A percentile compares a stretch with the other conserved stretches of the same genome.
Conservation (phyloP, 495 filamentous ascomycete genomes). For the Penicillium maclennaniae region DNA sequence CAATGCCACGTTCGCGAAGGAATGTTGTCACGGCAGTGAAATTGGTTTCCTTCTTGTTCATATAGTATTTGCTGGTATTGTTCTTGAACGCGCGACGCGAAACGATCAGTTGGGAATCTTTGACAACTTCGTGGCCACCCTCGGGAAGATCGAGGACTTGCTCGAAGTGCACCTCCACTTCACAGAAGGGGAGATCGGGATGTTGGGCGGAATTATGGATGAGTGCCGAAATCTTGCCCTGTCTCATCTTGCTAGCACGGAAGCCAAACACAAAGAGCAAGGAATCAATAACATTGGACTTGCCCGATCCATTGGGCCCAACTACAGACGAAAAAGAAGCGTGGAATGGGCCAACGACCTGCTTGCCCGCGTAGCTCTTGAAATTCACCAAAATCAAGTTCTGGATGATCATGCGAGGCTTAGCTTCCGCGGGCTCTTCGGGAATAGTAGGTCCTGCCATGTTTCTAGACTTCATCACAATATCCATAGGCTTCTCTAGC, state of each 20-base stretch:
- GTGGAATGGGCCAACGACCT: constrained; percentile 96
- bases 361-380: constrained; percentile 95
- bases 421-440: constrained; percentile 68
- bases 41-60: constrained; percentile 81
- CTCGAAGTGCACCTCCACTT: constrained; percentile 93
- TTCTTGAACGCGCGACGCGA: constrained; percentile 96
- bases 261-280: constrained; percentile 98
- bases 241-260: constrained; percentile 97
- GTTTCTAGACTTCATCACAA: constrained; percentile 81
- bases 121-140: constrained; percentile 68
- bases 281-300: constrained; percentile 98
- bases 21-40: constrained; percentile 87
- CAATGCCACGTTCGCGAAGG: constrained; percentile 84
- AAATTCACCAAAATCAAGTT: constrained; percentile 89
- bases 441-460: constrained; percentile 58
- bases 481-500: constrained; percentile 88
- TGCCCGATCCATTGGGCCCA: constrained; percentile 95
- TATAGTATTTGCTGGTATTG: constrained; percentile 96
- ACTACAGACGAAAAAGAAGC: constrained; percentile 98
- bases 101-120: constrained; percentile 78
- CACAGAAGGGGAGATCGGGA: constrained; percentile 82
- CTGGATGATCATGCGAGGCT: constrained; percentile 83
- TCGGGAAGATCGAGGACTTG: constrained; percentile 84
- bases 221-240: constrained; percentile 95
- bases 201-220: constrained; percentile 92